Base-by-base conservation (phyloP, 2,329 filamentous ascomycete species). In the Leptographium procerum region DNA sequence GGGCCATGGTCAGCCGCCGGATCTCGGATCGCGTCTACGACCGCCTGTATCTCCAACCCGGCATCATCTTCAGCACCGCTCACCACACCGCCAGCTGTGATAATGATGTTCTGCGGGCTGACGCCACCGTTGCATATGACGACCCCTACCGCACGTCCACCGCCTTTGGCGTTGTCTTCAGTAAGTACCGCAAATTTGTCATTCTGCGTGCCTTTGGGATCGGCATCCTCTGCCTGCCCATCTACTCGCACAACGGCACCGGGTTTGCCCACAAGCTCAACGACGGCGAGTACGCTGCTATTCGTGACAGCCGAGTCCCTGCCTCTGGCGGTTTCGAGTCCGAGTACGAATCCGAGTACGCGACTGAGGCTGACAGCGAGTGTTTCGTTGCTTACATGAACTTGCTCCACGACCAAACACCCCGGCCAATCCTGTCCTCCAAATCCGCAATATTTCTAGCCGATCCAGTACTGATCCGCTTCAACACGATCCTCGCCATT, bases 101-200 rank as follows among this genome's bases (percentile, higher is more conserved):
- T n/a, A 7, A 4, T 4, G 19, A 29, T 16, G 14, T 7, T 19
- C 43, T 14, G 14, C 36, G 10, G 14, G 11, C 14, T 26, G 10
- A 48, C 47, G 28, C 16, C 14, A 40, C 16, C 13, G 40, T 52
- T 11, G 26, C 28, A 1, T 54, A 53, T 1, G 58, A 56, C 14
- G 67, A 67, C 50, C 64, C 66, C 1, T 53, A 65, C 52, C 50
- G 63, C 26, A 67, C 66, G 1, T 60, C 64, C 9, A 66, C 66
- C 1, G 62, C 65, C 1, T 69, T 61, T 53, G 67, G 66, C 1
- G 60, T 62, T 0, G 60, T 67, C 1, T 47, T 62, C 31, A 65
- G 64, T 33, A 67, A 69, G 55, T 66, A 62, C 31, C 63, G 67
- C 24, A 67, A 65, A 52, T 64, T 67, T 63, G 54, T 69, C 5